A percentile compares a stretch with the other conserved stretches of the same genome.
These are phyloP conservation scores for Lepidium didymum DNA, from an alignment of 345 rosid species.

Conservation along the genomic window DNA sequence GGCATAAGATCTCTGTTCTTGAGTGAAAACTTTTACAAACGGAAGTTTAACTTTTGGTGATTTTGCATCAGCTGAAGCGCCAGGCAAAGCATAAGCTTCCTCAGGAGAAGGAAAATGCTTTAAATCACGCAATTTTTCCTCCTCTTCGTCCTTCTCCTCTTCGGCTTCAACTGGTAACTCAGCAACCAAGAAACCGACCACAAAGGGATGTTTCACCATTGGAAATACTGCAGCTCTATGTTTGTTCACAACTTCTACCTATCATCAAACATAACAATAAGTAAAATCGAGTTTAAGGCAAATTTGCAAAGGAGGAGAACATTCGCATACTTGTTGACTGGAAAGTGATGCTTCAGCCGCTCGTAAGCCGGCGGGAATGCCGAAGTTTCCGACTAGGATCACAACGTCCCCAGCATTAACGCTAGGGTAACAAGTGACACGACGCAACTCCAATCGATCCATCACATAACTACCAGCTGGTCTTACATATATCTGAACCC, in stretches of 20 bases:
- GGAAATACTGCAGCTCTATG: slow-evolving; percentile 80
- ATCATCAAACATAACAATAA: neutral
- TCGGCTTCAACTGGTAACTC: slow-evolving; percentile 45
- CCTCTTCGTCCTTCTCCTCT: slow-evolving; percentile 11
- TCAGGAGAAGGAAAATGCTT: slow-evolving; percentile 37
- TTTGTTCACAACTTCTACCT: slow-evolving; percentile 59
- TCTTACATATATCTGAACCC: slow-evolving; percentile 66
- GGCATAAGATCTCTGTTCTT: slow-evolving; percentile 68
- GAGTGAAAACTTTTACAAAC: slow-evolving; percentile 35
- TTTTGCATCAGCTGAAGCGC: slow-evolving; percentile 18
- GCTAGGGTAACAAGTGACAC: slow-evolving; percentile 52
- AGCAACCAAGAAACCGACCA: slow-evolving; percentile 92
- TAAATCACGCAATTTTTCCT: slow-evolving; percentile 18
- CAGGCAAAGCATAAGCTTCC: slow-evolving; percentile 48
- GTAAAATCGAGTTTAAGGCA: neutral
- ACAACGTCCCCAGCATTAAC: slow-evolving; percentile 48
- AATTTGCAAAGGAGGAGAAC: neutral
- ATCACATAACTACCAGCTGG: slow-evolving; percentile 95
- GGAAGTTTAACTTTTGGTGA: slow-evolving; percentile 33
- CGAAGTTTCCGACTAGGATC: slow-evolving; percentile 67
- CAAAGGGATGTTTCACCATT: slow-evolving; percentile 89
- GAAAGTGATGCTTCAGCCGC: slow-evolving; percentile 82
- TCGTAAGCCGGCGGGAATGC: slow-evolving; percentile 66
- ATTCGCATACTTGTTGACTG: slow-evolving; percentile 49
- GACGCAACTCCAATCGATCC: slow-evolving; percentile 87